These are phyloP conservation scores for Chlamydomonas asymmetrica DNA, from an alignment of 139 green algal species.

Conservation along the genomic window DNA sequence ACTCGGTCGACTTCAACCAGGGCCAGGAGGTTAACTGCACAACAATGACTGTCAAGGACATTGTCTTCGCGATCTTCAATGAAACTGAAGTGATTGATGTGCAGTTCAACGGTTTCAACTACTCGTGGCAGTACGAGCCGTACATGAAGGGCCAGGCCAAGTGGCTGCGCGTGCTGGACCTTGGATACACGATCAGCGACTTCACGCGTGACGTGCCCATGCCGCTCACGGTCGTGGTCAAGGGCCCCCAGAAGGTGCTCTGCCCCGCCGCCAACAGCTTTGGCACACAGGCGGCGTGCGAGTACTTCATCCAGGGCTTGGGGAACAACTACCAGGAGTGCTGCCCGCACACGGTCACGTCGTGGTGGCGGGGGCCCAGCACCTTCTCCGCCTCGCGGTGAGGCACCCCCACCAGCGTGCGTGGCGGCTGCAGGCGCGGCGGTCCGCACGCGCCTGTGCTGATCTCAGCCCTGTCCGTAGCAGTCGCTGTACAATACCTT, in stretches of 20 bases:
- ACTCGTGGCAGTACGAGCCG: slow-evolving; percentile 20
- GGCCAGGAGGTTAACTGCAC: slow-evolving; percentile 6
- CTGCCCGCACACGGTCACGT: slow-evolving; percentile 8
- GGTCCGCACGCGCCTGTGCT: no score
- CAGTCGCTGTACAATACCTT: no score
- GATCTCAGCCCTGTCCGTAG: no score
- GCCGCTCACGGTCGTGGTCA: slow-evolving; percentile 1
- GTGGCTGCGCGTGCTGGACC: slow-evolving; percentile 18
- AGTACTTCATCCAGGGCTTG: slow-evolving; percentile 14
- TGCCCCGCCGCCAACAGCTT: slow-evolving; percentile 6
- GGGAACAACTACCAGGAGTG: neutral
- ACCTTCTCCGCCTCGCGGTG: no score
- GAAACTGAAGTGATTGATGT: neutral
- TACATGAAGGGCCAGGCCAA: slow-evolving; percentile 14
- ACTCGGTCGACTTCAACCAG: neutral
- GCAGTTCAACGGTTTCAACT: slow-evolving; percentile 32
- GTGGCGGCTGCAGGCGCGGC: no score
- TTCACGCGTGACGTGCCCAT: neutral
- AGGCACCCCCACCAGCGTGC: no score
- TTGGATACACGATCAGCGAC: slow-evolving; percentile 2
- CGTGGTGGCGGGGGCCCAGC: no score
- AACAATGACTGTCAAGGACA: slow-evolving; percentile 4
- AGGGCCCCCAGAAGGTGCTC: neutral
- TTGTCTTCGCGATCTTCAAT: slow-evolving; percentile 1
- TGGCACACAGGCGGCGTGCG: slow-evolving; percentile 4